Conservation (phyloP, 1,284 basidiomycete genomes). For the Tylopilus sp. region DNA sequence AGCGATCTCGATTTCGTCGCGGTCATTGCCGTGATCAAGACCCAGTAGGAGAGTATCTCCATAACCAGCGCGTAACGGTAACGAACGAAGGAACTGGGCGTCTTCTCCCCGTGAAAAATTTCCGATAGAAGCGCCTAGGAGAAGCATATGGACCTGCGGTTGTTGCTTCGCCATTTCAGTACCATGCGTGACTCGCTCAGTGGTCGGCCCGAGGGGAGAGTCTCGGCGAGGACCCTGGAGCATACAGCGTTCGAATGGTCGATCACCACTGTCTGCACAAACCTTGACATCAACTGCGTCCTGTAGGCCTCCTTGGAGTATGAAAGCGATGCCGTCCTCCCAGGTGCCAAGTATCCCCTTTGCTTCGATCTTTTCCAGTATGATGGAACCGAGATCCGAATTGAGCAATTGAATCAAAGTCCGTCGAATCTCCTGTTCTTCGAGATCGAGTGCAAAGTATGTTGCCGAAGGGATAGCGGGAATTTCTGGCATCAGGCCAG, state of each 20-base stretch:
- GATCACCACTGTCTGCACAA: background rate
- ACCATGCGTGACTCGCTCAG: slow-evolving; percentile 8
- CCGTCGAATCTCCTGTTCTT: slow-evolving; percentile 80
- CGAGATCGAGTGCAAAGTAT: slow-evolving; percentile 93
- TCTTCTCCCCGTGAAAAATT: slow-evolving; percentile 84
- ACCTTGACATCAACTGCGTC: background rate
- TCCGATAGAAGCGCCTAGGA: slow-evolving; percentile 92
- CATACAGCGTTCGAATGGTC: background rate
- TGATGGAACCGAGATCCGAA: slow-evolving; percentile 57
- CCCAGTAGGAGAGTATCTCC: slow-evolving; percentile 78
- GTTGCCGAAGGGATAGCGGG: slow-evolving; percentile 54
- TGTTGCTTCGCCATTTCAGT: slow-evolving; percentile 33
- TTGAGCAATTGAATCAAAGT: slow-evolving; percentile 69
- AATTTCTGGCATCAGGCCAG: slow-evolving; percentile 43
- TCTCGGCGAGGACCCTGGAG: slow-evolving; percentile 14
- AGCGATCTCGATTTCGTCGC: slow-evolving; percentile 65
- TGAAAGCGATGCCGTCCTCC: slow-evolving; percentile 72
- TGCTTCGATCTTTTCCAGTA: slow-evolving; percentile 68
- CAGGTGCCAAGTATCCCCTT: slow-evolving; percentile 90
- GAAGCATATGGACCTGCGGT: slow-evolving; percentile 75
- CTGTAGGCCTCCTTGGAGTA: slow-evolving; percentile 56
- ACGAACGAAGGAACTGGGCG: slow-evolving; percentile 69
- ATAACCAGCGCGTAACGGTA: slow-evolving; percentile 72
- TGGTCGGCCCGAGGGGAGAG: slow-evolving; percentile 36
- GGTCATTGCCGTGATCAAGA: slow-evolving; percentile 79